These are phyloP conservation scores for Thelephora ganbajun DNA, from an alignment of 768 basidiomycete genomes.

Conservation along the genomic window DNA sequence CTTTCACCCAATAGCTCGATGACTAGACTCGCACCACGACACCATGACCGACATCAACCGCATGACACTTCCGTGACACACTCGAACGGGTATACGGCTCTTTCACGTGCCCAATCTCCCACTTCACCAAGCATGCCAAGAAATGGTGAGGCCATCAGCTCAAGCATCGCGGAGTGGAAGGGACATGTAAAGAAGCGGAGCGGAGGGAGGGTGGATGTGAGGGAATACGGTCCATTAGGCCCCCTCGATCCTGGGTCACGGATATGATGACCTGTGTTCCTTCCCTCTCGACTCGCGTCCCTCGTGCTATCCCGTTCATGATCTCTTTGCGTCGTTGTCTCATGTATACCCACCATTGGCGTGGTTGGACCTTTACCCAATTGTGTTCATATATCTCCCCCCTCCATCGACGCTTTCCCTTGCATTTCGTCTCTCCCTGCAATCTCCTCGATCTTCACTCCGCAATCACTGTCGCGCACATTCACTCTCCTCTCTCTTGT, in stretches of 20 bases:
- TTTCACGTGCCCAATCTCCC: slow-evolving; percentile 38
- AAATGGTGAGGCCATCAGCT: slow-evolving; percentile 19
- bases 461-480: too few species aligned
- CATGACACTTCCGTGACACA: slow-evolving; percentile 31
- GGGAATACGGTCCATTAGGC: slow-evolving; percentile 35
- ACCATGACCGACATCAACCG: slow-evolving; percentile 44
- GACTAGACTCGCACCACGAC: slow-evolving; percentile 7
- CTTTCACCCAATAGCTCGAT: slow-evolving; percentile 28
- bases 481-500: too few species aligned
- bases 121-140: slow-evolving; percentile 20
- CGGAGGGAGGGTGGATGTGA: slow-evolving; percentile 19
- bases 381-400: too few species aligned
- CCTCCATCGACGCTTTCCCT: too few species aligned
- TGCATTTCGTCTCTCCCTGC: too few species aligned
- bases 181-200: slow-evolving; percentile 28
- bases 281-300: too few species aligned
- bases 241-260: slow-evolving; percentile 22
- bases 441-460: too few species aligned
- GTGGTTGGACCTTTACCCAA: too few species aligned
- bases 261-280: too few species aligned
- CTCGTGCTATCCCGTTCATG: too few species aligned
- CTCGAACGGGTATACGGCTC: slow-evolving; percentile 42
- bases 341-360: too few species aligned
- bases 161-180: slow-evolving; percentile 22
- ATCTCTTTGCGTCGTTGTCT: too few species aligned